These are phyloP conservation scores for Ramaria sp. DNA, from an alignment of 768 basidiomycete genomes.

Conservation along the genomic window DNA sequence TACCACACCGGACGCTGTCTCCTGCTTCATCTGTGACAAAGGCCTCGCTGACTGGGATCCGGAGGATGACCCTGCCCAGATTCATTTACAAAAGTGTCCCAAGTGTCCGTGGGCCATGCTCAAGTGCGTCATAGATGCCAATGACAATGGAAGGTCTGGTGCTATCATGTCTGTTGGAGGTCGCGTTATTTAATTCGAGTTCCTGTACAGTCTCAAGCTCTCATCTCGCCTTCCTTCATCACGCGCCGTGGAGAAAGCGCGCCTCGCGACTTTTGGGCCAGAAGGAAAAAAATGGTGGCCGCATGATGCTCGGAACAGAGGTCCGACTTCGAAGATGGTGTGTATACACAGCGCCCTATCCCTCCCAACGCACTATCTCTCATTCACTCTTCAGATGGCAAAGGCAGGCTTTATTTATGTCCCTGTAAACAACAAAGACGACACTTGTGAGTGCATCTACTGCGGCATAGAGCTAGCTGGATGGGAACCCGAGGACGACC, in stretches of 20 bases:
- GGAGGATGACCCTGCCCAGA: conserved; percentile 75
- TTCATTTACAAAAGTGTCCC: conserved; percentile 66
- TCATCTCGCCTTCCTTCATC: conserved; percentile 49
- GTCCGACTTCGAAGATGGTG: conserved; percentile 66
- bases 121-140: conserved; percentile 54
- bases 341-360: not conserved
- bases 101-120: conserved; percentile 75
- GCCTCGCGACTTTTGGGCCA: conserved; percentile 53
- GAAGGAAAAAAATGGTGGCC: conserved; percentile 41
- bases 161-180: not conserved
- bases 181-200: not conserved
- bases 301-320: conserved; percentile 52
- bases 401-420: conserved; percentile 81
- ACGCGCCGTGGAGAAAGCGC: conserved; percentile 61
- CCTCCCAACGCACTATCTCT: not conserved
- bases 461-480: conserved; percentile 71
- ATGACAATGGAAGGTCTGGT: conserved; percentile 45
- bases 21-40: conserved; percentile 79
- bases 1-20: conserved; percentile 62
- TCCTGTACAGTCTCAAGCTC: conserved; percentile 42
- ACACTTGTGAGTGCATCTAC: conserved; percentile 78
- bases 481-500: conserved; percentile 84
- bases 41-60: conserved; percentile 77
- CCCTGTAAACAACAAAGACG: conserved; percentile 54
- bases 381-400: conserved; percentile 52